Evolutionary conservation across 371 early-diverging fungal genomes (phyloP).

Genomic region (Actinomortierella ambigua): DNA sequence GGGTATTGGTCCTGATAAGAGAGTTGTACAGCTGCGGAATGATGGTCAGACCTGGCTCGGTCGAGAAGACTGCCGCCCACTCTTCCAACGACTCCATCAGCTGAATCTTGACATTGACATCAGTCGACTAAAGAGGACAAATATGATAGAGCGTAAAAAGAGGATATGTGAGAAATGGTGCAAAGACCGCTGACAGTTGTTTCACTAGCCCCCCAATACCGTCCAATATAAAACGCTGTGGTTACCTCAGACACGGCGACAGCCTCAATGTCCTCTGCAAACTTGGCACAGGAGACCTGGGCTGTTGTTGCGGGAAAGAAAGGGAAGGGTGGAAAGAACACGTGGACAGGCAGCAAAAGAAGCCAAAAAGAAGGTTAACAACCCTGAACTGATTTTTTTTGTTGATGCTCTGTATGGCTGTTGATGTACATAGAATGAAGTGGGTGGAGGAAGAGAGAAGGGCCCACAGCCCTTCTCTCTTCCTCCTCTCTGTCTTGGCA

Average conservation of each 20-base stretch:
- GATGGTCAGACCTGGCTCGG: constrained; percentile 33
- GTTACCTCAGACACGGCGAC: constrained; percentile 41
- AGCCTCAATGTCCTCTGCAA: constrained; percentile 43
- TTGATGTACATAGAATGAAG: too few relatives aligned
- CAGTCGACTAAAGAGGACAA: constrained; percentile 18
- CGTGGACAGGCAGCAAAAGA: neutral
- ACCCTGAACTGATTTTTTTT: too few relatives aligned
- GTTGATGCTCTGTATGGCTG: too few relatives aligned
- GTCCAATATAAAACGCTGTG: neutral
- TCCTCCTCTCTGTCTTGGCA: too few relatives aligned
- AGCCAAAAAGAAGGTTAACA: neutral
- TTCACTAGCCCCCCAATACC: neutral
- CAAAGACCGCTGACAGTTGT: too few relatives aligned
- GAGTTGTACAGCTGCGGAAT: constrained; percentile 37
- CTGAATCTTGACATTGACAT: constrained; percentile 43
- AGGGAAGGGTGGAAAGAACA: neutral
- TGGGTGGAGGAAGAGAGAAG: too few relatives aligned
- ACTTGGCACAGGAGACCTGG: constrained; percentile 39
- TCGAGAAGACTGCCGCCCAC: constrained; percentile 26
- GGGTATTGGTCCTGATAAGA: constrained; percentile 32
- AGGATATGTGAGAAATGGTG: too few relatives aligned
- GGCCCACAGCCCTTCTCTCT: too few relatives aligned
- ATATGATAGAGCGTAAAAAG: neutral
- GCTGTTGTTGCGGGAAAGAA: constrained; percentile 14
- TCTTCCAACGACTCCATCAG: constrained; percentile 39